Base-by-base conservation (phyloP, 192 early-diverging fungal species). In the Rhizoclosmatium globosum region DNA sequence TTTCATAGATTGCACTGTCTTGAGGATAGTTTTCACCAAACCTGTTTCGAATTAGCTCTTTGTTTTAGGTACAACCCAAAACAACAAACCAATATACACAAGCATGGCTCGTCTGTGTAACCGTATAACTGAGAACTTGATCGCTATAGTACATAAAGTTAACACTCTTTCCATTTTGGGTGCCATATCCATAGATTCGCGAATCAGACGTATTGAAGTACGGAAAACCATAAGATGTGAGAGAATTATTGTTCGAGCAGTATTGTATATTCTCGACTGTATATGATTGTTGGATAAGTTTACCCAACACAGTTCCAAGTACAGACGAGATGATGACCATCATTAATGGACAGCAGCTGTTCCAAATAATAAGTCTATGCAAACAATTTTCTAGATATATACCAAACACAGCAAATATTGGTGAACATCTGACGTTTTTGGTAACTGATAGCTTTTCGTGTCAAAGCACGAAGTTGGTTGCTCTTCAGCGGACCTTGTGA, bases 251-350 rank as follows among this genome's bases (percentile, higher is more conserved):
- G 59, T 57, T 79, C 57, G 77, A 60, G 73, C 85, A 92, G 84
- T 86, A 82, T 4, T 81, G 42, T 7, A 86, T 42, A 79, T 62
- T 21, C 82, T 76, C 69, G 57, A 82, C 76, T 43, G 79, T 71
- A 44, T 64, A 70, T 7, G 79, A 68, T 46, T 84, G 83, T 48
- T 70, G 70, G 65, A 93, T 87, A 38, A 93, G 46, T 15, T 46
- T 48, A n/a, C 83, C 77, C 57, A 93, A 81, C 9, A 90, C 74
- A 47, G 82, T 85, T 44, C 91, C 91, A 70, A 92, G 73, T 1
- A 91, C 65, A 57, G 82, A 81, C 2, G 90, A 84, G 44, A 93
- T 86, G 4, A 86, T 76, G 53, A 93, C 90, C 92, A 93, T 92
- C 45, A 92, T 65, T 13, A 93, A 74, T 0, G 92, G 92, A 74